Percentiles rank a stretch among this genome's conserved stretches.
Conservation (phyloP, 305 asterid genomes). For the Fraxinus sp. region DNA sequence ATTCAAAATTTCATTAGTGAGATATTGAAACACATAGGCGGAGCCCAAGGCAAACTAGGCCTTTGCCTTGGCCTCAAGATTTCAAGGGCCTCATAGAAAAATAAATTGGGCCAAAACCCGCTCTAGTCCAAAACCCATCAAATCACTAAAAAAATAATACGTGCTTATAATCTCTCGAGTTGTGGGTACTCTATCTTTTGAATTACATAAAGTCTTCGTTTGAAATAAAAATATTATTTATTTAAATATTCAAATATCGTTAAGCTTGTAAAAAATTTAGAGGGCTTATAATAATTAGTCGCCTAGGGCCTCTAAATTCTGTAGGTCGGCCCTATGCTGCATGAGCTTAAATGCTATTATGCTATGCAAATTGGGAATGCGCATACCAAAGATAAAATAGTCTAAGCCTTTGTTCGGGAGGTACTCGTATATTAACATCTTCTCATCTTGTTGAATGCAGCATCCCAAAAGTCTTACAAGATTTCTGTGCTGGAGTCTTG, state of each 20-base stretch:
- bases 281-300: too few species aligned
- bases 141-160: neutral
- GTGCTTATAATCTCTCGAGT: neutral
- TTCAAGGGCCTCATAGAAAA: neutral
- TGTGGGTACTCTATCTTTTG: too few species aligned
- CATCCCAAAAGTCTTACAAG: conserved; percentile 48
- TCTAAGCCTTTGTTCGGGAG: conserved; percentile 44
- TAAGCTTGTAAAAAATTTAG: too few species aligned
- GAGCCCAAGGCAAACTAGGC: neutral
- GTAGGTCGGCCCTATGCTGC: neutral
- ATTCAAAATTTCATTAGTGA: neutral
- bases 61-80: neutral
- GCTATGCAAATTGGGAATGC: neutral
- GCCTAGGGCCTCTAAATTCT: too few species aligned
- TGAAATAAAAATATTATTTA: too few species aligned
- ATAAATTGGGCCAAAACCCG: neutral
- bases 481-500: conserved; percentile 46
- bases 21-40: neutral
- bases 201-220: neutral
- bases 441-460: conserved; percentile 39
- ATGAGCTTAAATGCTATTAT: neutral
- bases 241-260: too few species aligned
- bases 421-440: conserved; percentile 42
- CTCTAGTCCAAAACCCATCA: neutral
- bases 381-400: conserved; percentile 34